phyloP scores from a whole-genome alignment of 495 filamentous ascomycete genomes.

The Neurospora sp. region DNA sequence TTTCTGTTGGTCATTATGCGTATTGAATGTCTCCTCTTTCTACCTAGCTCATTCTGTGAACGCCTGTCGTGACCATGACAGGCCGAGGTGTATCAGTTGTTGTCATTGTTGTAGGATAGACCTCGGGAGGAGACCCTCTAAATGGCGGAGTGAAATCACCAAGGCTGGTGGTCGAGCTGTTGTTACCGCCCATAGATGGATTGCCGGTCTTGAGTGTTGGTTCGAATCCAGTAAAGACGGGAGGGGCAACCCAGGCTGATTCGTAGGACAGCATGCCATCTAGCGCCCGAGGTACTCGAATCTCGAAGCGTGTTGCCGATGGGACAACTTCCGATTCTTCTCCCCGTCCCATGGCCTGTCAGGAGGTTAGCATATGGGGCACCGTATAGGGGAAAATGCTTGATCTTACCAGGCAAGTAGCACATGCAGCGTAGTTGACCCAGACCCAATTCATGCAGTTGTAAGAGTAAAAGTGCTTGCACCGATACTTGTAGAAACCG shows the following conservation, averaged over 20 bases:
- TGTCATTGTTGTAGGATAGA: slow-evolving; percentile 18
- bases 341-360: slow-evolving; percentile 40
- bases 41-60: background rate
- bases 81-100: slow-evolving; percentile 29
- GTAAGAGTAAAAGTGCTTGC: slow-evolving; percentile 49
- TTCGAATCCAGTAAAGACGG: background rate
- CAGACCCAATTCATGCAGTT: slow-evolving; percentile 54
- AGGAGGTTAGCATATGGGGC: background rate
- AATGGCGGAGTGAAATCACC: background rate
- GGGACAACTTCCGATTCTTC: slow-evolving; percentile 16
- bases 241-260: background rate
- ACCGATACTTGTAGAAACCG: slow-evolving; percentile 51
- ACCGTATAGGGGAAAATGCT: background rate
- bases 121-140: background rate
- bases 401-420: slow-evolving; percentile 43
- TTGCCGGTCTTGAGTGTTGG: background rate
- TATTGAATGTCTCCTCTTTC: background rate
- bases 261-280: slow-evolving; percentile 25
- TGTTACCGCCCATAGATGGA: background rate
- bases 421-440: slow-evolving; percentile 47
- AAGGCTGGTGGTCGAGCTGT: background rate
- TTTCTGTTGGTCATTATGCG: background rate
- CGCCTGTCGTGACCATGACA: slow-evolving; percentile 8
- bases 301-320: slow-evolving; percentile 12
- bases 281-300: slow-evolving; percentile 32